phyloP scores from a whole-genome alignment of 768 basidiomycete genomes.

The Suillus bovinus region DNA sequence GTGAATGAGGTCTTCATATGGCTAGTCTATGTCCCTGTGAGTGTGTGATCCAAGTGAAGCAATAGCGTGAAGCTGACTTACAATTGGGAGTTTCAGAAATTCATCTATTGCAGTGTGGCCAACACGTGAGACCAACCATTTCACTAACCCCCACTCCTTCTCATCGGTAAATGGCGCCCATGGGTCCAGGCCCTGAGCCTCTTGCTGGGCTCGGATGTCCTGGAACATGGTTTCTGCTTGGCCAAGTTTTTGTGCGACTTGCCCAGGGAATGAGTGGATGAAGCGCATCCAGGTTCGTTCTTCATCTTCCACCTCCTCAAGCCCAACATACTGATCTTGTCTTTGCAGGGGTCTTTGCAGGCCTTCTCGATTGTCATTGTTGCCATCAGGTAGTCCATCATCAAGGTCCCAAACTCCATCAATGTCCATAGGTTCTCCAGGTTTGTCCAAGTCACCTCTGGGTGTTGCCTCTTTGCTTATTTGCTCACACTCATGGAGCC shows the following conservation, averaged over 20 bases:
- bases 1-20: background rate
- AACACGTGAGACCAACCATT: slow-evolving; percentile 21
- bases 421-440: no score
- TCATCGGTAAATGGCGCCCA: slow-evolving; percentile 14
- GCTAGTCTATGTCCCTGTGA: slow-evolving; percentile 1
- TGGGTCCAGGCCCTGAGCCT: background rate
- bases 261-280: slow-evolving; percentile 1
- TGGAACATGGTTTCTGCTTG: slow-evolving; percentile 9
- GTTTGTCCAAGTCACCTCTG: no score
- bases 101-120: slow-evolving; percentile 21
- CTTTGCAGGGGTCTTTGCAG: no score
- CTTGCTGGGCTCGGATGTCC: slow-evolving; percentile 5
- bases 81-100: slow-evolving; percentile 20
- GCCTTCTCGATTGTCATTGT: no score
- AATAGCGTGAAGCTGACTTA: no score
- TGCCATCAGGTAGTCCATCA: no score
- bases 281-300: slow-evolving; percentile 3
- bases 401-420: no score
- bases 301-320: background rate
- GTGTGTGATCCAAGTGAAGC: no score
- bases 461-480: no score
- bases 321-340: no score
- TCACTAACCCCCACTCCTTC: slow-evolving; percentile 21
- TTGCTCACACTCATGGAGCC: no score
- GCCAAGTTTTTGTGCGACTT: background rate